Evolutionary conservation across 2,329 filamentous ascomycete species (phyloP).

Genomic region (Scedosporium apiospermum): DNA sequence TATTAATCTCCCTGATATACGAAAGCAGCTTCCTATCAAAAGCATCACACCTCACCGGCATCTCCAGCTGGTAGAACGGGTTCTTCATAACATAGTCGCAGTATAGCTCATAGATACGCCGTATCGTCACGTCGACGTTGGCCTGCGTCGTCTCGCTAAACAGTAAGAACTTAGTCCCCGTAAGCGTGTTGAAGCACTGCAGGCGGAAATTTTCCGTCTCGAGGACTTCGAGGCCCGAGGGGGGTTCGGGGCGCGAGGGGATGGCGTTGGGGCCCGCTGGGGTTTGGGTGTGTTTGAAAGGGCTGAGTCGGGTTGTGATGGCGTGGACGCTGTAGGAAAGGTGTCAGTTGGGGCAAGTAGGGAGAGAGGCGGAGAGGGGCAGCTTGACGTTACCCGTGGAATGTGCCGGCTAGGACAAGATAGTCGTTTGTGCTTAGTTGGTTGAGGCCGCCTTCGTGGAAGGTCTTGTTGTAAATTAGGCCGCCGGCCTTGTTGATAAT

Average conservation of each 20-base stretch:
- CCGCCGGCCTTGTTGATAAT: slow-evolving; percentile 99
- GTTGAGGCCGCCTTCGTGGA: slow-evolving; percentile 74
- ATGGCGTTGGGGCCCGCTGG: slow-evolving; percentile 26
- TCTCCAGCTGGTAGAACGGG: slow-evolving; percentile 95
- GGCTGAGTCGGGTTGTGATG: slow-evolving; percentile 55
- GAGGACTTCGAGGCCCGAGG: slow-evolving; percentile 80
- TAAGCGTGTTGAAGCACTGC: slow-evolving; percentile 92
- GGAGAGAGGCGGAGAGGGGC: slow-evolving; percentile 7
- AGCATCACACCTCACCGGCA: slow-evolving; percentile 90
- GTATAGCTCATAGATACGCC: slow-evolving; percentile 88
- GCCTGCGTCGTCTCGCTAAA: slow-evolving; percentile 86
- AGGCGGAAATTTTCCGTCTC: slow-evolving; percentile 91
- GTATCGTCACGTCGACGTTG: slow-evolving; percentile 76
- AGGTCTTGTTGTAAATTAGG: slow-evolving; percentile 90
- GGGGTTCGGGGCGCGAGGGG: slow-evolving; percentile 46
- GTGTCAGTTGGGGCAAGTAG: slow-evolving; percentile 10
- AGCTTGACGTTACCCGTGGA: slow-evolving; percentile 62
- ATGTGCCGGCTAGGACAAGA: slow-evolving; percentile 91
- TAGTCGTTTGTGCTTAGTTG: slow-evolving; percentile 94
- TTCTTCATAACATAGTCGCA: slow-evolving; percentile 99
- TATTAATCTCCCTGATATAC: slow-evolving; percentile 68
- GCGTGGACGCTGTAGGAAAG: slow-evolving; percentile 49
- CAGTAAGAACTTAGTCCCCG: slow-evolving; percentile 88
- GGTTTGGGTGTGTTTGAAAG: slow-evolving; percentile 32
- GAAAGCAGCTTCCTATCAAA: slow-evolving; percentile 81